These are phyloP conservation scores for Alternaria viburni DNA, from an alignment of 2,329 filamentous ascomycete species.

Conservation along the genomic window DNA sequence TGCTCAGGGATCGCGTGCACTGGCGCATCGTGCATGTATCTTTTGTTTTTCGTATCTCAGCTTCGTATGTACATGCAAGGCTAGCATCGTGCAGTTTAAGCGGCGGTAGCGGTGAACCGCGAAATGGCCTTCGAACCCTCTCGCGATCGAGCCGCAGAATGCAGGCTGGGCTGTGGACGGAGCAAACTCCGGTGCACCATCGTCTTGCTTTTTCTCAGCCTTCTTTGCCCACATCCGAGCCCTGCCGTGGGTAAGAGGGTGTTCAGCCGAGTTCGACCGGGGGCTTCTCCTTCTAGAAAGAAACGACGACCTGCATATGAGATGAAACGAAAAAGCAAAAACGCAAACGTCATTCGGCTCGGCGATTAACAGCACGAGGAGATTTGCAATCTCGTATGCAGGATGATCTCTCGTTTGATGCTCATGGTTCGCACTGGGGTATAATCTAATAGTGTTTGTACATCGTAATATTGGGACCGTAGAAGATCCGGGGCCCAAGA, in stretches of 20 bases:
- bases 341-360: slow-evolving; percentile 2
- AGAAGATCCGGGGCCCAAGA: not conserved
- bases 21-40: not conserved
- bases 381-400: slow-evolving; percentile 9
- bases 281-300: not conserved
- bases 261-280: slow-evolving; percentile 13
- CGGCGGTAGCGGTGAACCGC: not conserved
- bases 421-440: slow-evolving; percentile 1
- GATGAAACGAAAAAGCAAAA: slow-evolving; percentile 10
- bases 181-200: not conserved
- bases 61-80: not conserved
- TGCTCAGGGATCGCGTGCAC: not conserved
- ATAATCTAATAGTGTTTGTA: not conserved
- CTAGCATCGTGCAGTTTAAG: not conserved
- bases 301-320: not conserved
- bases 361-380: not conserved
- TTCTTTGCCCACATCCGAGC: not conserved
- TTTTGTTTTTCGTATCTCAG: not conserved
- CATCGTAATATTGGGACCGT: not conserved
- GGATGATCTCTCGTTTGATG: not conserved
- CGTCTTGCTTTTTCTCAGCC: not conserved
- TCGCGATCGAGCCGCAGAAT: not conserved
- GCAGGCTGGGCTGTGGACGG: not conserved
- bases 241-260: not conserved
- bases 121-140: not conserved